A percentile compares a stretch with the other conserved stretches of the same genome.
Evolutionary conservation across 2,329 filamentous ascomycete genomes (phyloP).

Genomic region (Neonectria hederae): DNA sequence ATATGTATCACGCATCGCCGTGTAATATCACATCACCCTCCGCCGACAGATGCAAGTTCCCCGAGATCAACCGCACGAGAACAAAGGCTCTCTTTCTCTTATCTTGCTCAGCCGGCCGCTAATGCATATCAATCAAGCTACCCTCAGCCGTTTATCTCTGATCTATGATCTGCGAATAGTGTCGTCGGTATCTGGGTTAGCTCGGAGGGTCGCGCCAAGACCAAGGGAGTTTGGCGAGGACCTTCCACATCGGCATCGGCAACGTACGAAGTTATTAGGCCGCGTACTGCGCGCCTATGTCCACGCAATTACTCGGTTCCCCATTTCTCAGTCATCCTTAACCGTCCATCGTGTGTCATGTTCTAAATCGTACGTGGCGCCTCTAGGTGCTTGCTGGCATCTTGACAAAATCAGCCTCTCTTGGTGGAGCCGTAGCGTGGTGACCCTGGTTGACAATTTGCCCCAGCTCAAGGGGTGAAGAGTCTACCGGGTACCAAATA

Average conservation of each 20-base stretch:
- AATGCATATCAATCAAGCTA: slow-evolving; percentile 10
- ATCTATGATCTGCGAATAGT: not conserved
- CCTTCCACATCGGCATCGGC: not conserved
- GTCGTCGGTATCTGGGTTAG: not conserved
- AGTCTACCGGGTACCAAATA: slow-evolving; percentile 26
- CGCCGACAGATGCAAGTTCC: not conserved
- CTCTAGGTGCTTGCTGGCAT: slow-evolving; percentile 29
- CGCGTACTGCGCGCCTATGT: not conserved
- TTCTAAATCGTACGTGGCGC: slow-evolving; percentile 36
- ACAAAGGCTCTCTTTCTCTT: slow-evolving; percentile 4
- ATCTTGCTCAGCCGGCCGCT: slow-evolving; percentile 17
- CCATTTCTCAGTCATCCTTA: not conserved
- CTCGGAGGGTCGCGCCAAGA: not conserved
- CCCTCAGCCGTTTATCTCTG: slow-evolving; percentile 1
- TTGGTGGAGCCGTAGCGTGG: slow-evolving; percentile 30
- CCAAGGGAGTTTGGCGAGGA: not conserved
- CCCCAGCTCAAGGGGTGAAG: slow-evolving; percentile 32
- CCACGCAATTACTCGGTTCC: not conserved
- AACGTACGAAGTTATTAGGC: not conserved
- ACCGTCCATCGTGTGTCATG: slow-evolving; percentile 22
- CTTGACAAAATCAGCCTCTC: slow-evolving; percentile 33
- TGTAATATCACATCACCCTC: slow-evolving; percentile 5
- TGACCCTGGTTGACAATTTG: slow-evolving; percentile 41
- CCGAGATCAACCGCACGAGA: not conserved
- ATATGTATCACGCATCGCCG: not conserved